These are phyloP conservation scores for Kentomonas sorsogonicus DNA, from an alignment of 208 protist species.

Conservation along the genomic window DNA sequence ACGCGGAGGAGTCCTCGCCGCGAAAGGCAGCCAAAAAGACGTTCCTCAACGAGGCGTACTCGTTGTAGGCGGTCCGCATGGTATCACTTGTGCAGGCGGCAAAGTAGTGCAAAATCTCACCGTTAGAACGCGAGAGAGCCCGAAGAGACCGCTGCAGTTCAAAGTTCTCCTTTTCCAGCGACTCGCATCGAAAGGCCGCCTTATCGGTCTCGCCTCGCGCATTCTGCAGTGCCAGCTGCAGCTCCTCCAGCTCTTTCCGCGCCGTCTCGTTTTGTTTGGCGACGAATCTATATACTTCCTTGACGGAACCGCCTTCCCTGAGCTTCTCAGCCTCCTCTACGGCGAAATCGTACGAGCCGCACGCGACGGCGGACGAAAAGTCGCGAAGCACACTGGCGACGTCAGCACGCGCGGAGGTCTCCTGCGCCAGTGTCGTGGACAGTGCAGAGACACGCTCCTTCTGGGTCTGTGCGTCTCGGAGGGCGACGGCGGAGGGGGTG, in stretches of 20 bases:
- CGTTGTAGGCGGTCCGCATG: slow-evolving; percentile 36
- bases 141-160: slow-evolving; percentile 27
- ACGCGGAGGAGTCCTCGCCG: slow-evolving; percentile 19
- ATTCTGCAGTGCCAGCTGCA: neutral
- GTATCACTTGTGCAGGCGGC: slow-evolving; percentile 22
- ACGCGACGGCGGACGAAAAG: too few species aligned
- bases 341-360: neutral
- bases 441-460: too few species aligned
- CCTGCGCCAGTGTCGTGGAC: too few species aligned
- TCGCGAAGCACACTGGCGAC: too few species aligned
- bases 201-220: slow-evolving; percentile 12
- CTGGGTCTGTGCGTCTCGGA: too few species aligned
- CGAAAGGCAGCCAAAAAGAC: slow-evolving; percentile 40
- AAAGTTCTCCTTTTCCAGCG: slow-evolving; percentile 23
- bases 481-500: too few species aligned
- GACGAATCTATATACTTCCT: neutral
- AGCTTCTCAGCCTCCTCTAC: neutral
- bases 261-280: neutral
- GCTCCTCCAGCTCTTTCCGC: neutral
- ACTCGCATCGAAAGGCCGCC: slow-evolving; percentile 13
- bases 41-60: slow-evolving; percentile 35
- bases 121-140: slow-evolving; percentile 30
- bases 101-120: slow-evolving; percentile 25
- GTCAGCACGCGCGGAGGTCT: too few species aligned
- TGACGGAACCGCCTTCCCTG: neutral